Evolutionary conservation across 1,284 basidiomycete genomes (phyloP), one percentile per base, ranked within the genome.

Genomic region (Laetiporus sulphureus): DNA sequence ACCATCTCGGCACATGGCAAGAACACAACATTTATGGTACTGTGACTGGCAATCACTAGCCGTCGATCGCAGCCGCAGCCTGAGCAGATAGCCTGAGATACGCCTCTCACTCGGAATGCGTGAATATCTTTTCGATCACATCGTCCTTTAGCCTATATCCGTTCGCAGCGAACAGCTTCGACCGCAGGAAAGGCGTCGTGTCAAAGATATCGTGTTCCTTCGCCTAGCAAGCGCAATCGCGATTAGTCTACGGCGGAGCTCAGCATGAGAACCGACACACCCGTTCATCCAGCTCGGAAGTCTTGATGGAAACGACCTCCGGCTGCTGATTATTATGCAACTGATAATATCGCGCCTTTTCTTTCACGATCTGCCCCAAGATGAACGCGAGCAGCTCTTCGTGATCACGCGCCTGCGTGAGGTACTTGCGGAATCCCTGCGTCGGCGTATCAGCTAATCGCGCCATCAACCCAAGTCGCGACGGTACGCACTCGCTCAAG

Each of bases 201-300:
- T 98, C 94, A 57, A 84, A 97, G 42, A 98, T 93, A 49, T 98
- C 94, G 49, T 96, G 81, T 45, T 95, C 93, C 61, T 92, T 94
- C 6, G 90, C 91, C 88, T 92, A 19, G 42, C 33, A 30, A 12
- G 23, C 10, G 11, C 22, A 24, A 16, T 11, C 16, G 36, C 16
- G 21, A 3, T 30, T 16, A 5, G 4, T 33, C 23, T 27, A 23
- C 33, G 10, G 8, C 10, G 25, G 21, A n/a, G 40, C 31, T 46
- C 18, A 46, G 40, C 8, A 30, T 25, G 22, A 35, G 24, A 32
- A 29, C 11, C 10, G 15, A 68, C 81, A 53, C 57, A 89, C 90
- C 55, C 85, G 72, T 52, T 84, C 80, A 57, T 94, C 90, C 18
- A 96, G 74, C 55, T 94, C 89, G 4, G 79, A 63, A 16, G 88